phyloP scores from a whole-genome alignment of 2,329 filamentous ascomycete genomes.

The Ophiosphaerella narmari region DNA sequence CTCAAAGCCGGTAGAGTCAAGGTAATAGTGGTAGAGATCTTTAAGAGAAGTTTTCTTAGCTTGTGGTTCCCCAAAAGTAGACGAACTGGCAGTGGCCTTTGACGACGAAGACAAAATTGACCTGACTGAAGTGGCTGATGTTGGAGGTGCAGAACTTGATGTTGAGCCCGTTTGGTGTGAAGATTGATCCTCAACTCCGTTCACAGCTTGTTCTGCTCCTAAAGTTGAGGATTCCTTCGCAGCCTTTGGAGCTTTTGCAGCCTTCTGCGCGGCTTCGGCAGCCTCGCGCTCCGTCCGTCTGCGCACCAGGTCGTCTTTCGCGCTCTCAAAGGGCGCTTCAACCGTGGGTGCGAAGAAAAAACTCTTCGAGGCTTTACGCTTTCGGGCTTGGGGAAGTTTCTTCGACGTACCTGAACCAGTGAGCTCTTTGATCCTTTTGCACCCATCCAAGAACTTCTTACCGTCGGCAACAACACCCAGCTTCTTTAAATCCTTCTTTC shows the following conservation, averaged over 20 bases:
- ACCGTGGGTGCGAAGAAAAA: slow-evolving; percentile 27
- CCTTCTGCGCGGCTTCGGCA: slow-evolving; percentile 11
- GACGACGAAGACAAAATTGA: slow-evolving; percentile 5
- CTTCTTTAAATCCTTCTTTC: slow-evolving; percentile 34
- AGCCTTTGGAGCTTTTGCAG: slow-evolving; percentile 9
- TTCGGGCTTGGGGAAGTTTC: slow-evolving; percentile 11
- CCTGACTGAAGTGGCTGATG: not conserved
- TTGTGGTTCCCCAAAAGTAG: not conserved
- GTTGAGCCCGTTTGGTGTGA: not conserved
- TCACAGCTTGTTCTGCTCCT: not conserved
- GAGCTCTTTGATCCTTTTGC: slow-evolving; percentile 33
- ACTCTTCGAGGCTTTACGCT: slow-evolving; percentile 18
- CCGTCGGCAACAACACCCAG: slow-evolving; percentile 32
- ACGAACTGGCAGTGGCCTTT: not conserved
- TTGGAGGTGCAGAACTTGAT: not conserved
- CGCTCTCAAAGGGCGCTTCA: slow-evolving; percentile 17
- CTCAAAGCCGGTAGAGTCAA: slow-evolving; percentile 64
- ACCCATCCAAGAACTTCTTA: slow-evolving; percentile 40
- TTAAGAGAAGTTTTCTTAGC: slow-evolving; percentile 44
- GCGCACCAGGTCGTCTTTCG: slow-evolving; percentile 25
- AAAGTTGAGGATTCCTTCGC: slow-evolving; percentile 4
- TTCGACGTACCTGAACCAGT: slow-evolving; percentile 46
- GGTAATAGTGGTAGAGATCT: slow-evolving; percentile 64
- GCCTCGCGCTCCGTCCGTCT: slow-evolving; percentile 27
- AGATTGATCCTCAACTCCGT: slow-evolving; percentile 1